A percentile compares a stretch with the other conserved stretches of the same genome.
Evolutionary conservation across 2,329 filamentous ascomycete species (phyloP).

Genomic region (Curvularia spicifera): DNA sequence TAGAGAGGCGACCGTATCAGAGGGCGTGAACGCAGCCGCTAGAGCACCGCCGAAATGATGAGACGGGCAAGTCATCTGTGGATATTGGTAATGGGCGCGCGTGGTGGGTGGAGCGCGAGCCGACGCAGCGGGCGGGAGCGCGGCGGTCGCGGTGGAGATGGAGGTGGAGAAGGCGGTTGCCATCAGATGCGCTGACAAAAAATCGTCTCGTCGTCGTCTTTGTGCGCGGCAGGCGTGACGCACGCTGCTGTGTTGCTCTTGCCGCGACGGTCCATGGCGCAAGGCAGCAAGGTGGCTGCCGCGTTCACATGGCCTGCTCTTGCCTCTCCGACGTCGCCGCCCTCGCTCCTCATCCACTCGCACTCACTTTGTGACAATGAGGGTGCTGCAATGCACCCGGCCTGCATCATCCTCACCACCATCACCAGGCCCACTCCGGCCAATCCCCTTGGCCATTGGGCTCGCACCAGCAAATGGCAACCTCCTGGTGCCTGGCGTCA

Average conservation of each 20-base stretch:
- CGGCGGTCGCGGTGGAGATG: not conserved
- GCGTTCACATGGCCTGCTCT: conserved; percentile 24
- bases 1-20: not conserved
- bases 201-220: not conserved
- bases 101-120: not conserved
- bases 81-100: conserved; percentile 9
- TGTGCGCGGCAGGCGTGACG: conserved; percentile 3
- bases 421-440: conserved; percentile 8
- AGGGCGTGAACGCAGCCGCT: conserved; percentile 5
- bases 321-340: conserved; percentile 1
- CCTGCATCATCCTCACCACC: conserved; percentile 18
- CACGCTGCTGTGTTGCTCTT: conserved; percentile 7
- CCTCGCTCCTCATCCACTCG: not conserved
- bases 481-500: conserved; percentile 30
- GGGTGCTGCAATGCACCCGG: conserved; percentile 16
- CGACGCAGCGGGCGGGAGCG: not conserved
- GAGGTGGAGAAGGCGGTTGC: not conserved
- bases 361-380: conserved; percentile 12
- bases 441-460: conserved; percentile 37
- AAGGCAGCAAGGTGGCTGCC: conserved; percentile 33
- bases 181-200: conserved; percentile 11
- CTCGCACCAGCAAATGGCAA: conserved; percentile 31
- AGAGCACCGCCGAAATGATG: not conserved
- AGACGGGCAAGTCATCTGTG: conserved; percentile 7
- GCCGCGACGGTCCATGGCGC: conserved; percentile 26